Evolutionary conservation across 805 yeast species (phyloP).

Genomic region (Starmerella stigmatis): DNA sequence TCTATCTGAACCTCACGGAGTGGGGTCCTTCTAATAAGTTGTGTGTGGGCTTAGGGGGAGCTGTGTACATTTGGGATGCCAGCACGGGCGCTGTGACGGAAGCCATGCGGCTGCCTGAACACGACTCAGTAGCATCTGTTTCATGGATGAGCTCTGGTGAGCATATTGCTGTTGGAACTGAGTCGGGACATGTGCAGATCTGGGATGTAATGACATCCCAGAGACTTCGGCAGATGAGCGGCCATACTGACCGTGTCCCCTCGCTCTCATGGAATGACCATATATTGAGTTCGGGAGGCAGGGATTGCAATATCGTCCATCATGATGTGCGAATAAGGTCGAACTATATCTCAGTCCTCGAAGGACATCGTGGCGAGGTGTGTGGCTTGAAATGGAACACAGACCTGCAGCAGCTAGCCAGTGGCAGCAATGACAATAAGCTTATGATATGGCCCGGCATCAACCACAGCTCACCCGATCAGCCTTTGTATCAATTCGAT

Average conservation of each 20-base stretch:
- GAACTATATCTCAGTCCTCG: slow-evolving; percentile 63
- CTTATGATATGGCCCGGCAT: slow-evolving; percentile 82
- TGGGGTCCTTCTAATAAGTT: slow-evolving; percentile 88
- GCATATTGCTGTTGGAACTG: slow-evolving; percentile 87
- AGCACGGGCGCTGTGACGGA: slow-evolving; percentile 70
- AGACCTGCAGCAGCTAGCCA: slow-evolving; percentile 82
- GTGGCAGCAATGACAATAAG: slow-evolving; percentile 91
- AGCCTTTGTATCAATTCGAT: slow-evolving; percentile 60
- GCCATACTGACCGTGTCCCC: slow-evolving; percentile 75
- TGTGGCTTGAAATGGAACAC: slow-evolving; percentile 93
- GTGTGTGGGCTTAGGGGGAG: slow-evolving; percentile 81
- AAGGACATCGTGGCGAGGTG: slow-evolving; percentile 81
- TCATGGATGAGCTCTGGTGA: slow-evolving; percentile 94
- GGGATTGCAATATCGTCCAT: slow-evolving; percentile 76
- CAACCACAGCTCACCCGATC: slow-evolving; percentile 24
- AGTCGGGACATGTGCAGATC: slow-evolving; percentile 76
- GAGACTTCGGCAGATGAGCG: slow-evolving; percentile 84
- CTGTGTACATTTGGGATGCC: slow-evolving; percentile 88
- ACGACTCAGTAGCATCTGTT: slow-evolving; percentile 68
- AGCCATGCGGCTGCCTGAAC: slow-evolving; percentile 59
- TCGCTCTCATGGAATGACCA: slow-evolving; percentile 93
- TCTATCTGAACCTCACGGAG: slow-evolving; percentile 81
- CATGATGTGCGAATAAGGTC: slow-evolving; percentile 84
- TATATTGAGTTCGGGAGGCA: slow-evolving; percentile 72
- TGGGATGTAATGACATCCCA: slow-evolving; percentile 83